Evolutionary conservation across 139 green algal genomes (phyloP), one percentile per base, ranked within the genome.

Genomic region (Tetradesmus lagerheimii): DNA sequence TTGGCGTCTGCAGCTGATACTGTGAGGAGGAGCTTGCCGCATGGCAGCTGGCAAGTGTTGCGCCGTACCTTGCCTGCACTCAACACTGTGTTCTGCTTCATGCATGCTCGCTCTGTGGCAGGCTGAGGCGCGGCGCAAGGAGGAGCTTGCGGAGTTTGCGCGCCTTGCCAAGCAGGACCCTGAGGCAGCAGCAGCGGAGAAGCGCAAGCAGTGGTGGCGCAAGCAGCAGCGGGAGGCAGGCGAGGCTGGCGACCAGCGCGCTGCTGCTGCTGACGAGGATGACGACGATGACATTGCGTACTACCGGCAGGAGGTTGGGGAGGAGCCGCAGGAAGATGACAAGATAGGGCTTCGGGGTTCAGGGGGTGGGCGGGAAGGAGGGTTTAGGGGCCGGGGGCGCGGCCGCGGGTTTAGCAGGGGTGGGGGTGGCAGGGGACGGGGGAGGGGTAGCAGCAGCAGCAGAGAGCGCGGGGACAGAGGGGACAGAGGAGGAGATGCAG

Each of bases 281-380:
- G 92, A 95, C 34, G 93, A 97, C 39, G 94, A 97, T 53, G 95
- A 97, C 37, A 92, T 66, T 50, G 92, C 93, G 20, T 97, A 95
- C 89, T 98, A 94, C 91, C 79, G 80, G 89, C 85, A 93, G 57
- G 92, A 95, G 92, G 94, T 96, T 57, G 94, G 94, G 1, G 85
- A 94, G 77, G 94, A 93, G 50, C 94, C 94, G 0, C 90, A 94
- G 53, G 78, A 88, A 8, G 89, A 88, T 23, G 94, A 96, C 75
- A 92, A 90, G 77, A 86, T 96, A 20, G 93, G 90, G 5, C 71
- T 90, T 57, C 11, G 86, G 31, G 71, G 90, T 31, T 39, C 53
- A 50, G 83, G 86, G 14, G 15, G 75, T 16, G 50, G 27, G 66
- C 35, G 85, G 38, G 23, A 31, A 20, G 34, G 90, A 20, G 71